Evolutionary conservation across 805 yeast genomes (phyloP).

Genomic region (Jamesozyma jinghongensis): DNA sequence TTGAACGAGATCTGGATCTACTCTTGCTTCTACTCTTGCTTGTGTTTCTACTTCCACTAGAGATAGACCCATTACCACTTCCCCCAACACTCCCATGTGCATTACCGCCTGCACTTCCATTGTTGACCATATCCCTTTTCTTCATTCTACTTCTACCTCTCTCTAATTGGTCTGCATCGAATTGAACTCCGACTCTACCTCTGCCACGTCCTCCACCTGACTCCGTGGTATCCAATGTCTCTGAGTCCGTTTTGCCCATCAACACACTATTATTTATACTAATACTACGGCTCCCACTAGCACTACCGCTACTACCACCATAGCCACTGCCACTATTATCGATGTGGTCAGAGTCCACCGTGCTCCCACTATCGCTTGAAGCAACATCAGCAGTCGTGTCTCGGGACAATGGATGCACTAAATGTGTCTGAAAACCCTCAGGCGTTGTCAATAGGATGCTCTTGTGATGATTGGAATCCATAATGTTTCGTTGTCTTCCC

Average conservation of each 20-base stretch:
- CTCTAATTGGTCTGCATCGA: constrained; percentile 24
- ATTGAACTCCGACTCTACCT: constrained; percentile 14
- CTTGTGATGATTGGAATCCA: constrained; percentile 5
- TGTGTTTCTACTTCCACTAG: constrained; percentile 2
- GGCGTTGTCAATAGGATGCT: constrained; percentile 20
- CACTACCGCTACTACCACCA: not conserved
- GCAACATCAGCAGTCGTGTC: not conserved
- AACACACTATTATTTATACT: too few species aligned
- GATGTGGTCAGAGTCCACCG: too few species aligned
- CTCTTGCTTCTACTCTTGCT: constrained; percentile 5
- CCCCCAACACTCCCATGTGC: too few species aligned
- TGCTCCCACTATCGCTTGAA: not conserved
- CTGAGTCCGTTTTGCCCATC: too few species aligned
- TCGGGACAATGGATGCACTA: not conserved
- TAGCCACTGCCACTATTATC: too few species aligned
- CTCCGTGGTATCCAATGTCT: not conserved
- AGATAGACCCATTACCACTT: constrained; percentile 3
- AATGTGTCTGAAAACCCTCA: constrained; percentile 12
- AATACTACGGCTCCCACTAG: not conserved
- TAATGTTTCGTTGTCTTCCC: not conserved
- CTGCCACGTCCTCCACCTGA: not conserved
- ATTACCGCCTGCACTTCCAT: too few species aligned
- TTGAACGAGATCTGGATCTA: constrained; percentile 2
- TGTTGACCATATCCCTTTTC: constrained; percentile 9
- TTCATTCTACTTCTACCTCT: constrained; percentile 25